Evolutionary conservation across 192 early-diverging fungal genomes (phyloP), one percentile per base, ranked within the genome.

Genomic region (Gryganskiella cystojenkinii): DNA sequence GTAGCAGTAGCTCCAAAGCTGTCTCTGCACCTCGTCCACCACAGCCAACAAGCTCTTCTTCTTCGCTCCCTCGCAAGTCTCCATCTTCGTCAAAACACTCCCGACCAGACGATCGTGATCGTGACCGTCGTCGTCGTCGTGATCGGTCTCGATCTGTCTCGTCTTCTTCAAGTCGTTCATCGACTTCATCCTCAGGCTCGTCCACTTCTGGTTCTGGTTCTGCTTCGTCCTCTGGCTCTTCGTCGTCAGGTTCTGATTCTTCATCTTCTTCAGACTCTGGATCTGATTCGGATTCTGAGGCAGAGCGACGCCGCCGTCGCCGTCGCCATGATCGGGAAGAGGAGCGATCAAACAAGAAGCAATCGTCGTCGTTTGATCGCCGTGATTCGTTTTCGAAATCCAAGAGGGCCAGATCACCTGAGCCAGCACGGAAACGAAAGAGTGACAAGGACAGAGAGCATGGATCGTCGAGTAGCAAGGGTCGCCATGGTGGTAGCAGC

Each of bases 191-290:
- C 40, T 71, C 68, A 24, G 34, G 35, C 1, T 54, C 67, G 25
- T 70, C 49, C 14, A 55, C 63, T 43, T 65, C 63, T 4, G 52
- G 63, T 4, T 65, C 63, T 5, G 52, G 40, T 15, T 65, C 63
- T 37, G 34, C 56, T 17, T 68, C 66, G 14, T 68, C 66, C 15
- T 70, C 70, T 17, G 54, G 69, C 0, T 57, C 60, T 30, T 57
- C 51, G 3, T 71, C 67, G 0, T 57, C 52, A 7, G 45, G 56
- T 34, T 58, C 70, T 49, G 54, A 43, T 9, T 61, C 58, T 33
- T 46, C 52, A 24, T 58, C 70, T 14, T 67, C 65, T 53, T 66
- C 64, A 34, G 35, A 80, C 85, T 64, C 86, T 57, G 24, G 84
- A 19, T 70, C 67, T 7, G 43, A 70, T 30, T 61, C 67, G 25